These are phyloP conservation scores for Picochlorum sp. DNA, from an alignment of 139 green algal genomes.

Conservation along the genomic window DNA sequence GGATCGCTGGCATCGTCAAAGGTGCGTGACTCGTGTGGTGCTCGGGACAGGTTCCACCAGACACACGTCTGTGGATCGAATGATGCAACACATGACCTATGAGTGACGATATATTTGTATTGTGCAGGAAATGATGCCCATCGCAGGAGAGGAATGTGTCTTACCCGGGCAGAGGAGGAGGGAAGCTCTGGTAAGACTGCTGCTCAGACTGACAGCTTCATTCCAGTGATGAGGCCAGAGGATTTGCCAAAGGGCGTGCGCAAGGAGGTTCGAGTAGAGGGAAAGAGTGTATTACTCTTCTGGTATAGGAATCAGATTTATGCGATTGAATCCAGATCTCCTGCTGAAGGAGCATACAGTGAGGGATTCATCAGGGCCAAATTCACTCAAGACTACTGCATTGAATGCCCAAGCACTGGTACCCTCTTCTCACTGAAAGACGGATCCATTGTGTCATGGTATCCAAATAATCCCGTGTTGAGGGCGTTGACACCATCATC, in stretches of 20 bases:
- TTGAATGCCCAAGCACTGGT: conserved; percentile 85
- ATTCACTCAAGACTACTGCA: conserved; percentile 91
- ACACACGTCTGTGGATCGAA: too few species aligned
- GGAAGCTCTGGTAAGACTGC: too few species aligned
- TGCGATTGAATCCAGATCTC: conserved; percentile 81
- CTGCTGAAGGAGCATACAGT: conserved; percentile 91
- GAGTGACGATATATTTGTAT: too few species aligned
- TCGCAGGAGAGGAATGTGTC: too few species aligned
- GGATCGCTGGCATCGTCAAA: too few species aligned
- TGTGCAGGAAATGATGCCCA: too few species aligned
- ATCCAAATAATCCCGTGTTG: conserved; percentile 87
- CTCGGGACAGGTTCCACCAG: too few species aligned
- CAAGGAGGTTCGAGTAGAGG: conserved; percentile 77
- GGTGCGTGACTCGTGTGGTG: too few species aligned
- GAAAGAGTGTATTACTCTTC: conserved; percentile 82
- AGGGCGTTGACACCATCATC: conserved; percentile 62
- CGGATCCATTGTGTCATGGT: conserved; percentile 84
- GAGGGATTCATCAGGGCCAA: conserved; percentile 90
- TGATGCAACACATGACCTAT: too few species aligned
- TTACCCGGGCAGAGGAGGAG: too few species aligned
- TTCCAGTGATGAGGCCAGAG: conserved; percentile 68
- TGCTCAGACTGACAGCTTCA: conserved; percentile 32
- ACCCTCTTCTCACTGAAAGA: conserved; percentile 85
- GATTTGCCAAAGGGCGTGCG: conserved; percentile 79
- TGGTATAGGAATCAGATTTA: conserved; percentile 96